A percentile compares a stretch with the other conserved stretches of the same genome.
Conservation (phyloP, 2,329 filamentous ascomycete species). For the Fusarium virguliforme region DNA sequence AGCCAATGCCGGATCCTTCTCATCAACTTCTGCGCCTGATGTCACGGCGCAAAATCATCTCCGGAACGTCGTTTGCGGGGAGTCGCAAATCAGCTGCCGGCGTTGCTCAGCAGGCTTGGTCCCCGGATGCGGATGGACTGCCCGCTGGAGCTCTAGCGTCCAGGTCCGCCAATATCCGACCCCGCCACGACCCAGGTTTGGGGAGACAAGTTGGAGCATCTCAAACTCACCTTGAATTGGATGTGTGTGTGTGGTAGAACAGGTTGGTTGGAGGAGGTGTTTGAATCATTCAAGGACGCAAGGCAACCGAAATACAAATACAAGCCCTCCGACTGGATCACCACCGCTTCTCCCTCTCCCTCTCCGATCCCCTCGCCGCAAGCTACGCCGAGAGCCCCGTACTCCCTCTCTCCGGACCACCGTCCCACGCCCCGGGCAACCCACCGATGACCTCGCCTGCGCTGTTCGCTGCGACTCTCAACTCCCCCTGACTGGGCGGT, state of each 20-base stretch:
- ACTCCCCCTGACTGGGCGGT: conserved; percentile 12
- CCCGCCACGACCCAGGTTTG: conserved; percentile 36
- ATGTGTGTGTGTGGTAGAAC: background rate
- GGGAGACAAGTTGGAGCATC: conserved; percentile 23
- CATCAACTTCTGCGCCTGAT: conserved; percentile 14
- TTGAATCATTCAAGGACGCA: background rate
- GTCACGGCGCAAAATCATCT: conserved; percentile 9
- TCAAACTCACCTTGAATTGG: conserved; percentile 9
- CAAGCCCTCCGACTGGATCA: conserved; percentile 4
- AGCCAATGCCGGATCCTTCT: background rate
- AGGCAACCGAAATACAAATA: background rate
- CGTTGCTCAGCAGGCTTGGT: conserved; percentile 50
- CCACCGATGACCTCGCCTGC: conserved; percentile 38
- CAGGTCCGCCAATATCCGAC: conserved; percentile 34
- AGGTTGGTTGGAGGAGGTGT: background rate
- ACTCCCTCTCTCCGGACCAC: conserved; percentile 32
- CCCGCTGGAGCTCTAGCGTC: conserved; percentile 42
- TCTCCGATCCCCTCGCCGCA: conserved; percentile 40
- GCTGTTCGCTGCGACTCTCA: conserved; percentile 22
- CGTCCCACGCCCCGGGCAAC: conserved; percentile 42
- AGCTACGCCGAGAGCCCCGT: conserved; percentile 50
- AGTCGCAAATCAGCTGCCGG: conserved; percentile 50
- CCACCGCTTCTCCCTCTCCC: background rate
- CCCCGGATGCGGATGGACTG: conserved; percentile 45
- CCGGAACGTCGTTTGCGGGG: conserved; percentile 24